Evolutionary conservation across 2,329 filamentous ascomycete species (phyloP).

Genomic region (Piedraia hortae): DNA sequence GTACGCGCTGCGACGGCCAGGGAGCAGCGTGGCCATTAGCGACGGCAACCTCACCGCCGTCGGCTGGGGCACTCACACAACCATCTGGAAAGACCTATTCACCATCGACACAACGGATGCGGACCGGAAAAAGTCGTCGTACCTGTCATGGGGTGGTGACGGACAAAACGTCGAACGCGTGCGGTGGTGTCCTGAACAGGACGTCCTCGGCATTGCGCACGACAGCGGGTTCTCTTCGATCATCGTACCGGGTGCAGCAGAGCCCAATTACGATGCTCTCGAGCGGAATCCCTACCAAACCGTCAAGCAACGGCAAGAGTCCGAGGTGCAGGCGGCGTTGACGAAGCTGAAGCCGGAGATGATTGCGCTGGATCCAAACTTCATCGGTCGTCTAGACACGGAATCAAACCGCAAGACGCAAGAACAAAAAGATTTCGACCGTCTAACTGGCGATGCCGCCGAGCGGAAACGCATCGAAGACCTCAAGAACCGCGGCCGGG

Average conservation of each 20-base stretch:
- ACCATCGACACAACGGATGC: conserved; percentile 28
- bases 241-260: conserved; percentile 79
- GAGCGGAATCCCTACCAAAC: conserved; percentile 93
- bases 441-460: conserved; percentile 19
- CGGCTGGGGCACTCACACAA: conserved; percentile 69
- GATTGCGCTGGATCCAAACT: conserved; percentile 83
- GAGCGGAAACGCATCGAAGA: conserved; percentile 29
- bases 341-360: conserved; percentile 93
- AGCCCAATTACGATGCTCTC: conserved; percentile 83
- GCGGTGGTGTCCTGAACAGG: conserved; percentile 83
- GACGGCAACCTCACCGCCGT: conserved; percentile 71
- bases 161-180: conserved; percentile 56
- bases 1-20: conserved; percentile 63
- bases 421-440: conserved; percentile 55
- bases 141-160: conserved; percentile 80
- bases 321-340: conserved; percentile 65
- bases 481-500: conserved; percentile 50
- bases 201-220: conserved; percentile 67
- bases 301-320: conserved; percentile 70
- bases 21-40: conserved; percentile 61
- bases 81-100: conserved; percentile 78
- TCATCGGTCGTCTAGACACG: conserved; percentile 65
- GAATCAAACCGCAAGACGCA: conserved; percentile 50
- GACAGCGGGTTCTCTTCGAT: conserved; percentile 67
- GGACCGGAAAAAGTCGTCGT: conserved; percentile 61